Evolutionary conservation across 768 basidiomycete species (phyloP), one percentile per base, ranked within the genome.

Genomic region (Roridomyces roridus): DNA sequence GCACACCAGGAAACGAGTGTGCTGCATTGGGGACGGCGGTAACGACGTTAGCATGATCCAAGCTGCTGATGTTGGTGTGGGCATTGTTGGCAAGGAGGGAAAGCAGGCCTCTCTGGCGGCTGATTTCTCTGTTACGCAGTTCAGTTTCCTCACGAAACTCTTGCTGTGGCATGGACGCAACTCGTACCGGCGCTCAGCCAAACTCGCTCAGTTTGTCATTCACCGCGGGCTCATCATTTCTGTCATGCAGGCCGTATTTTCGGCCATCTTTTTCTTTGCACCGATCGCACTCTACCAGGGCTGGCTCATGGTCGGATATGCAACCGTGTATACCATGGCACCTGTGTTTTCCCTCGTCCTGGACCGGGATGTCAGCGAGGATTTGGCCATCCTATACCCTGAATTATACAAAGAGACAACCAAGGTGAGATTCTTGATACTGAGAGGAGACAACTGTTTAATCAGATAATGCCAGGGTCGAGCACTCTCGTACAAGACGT

Each of bases 41-140:
- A 99, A 99, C 71, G 97, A 99, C 70, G 97, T 99, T 60, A 94
- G 92, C 71, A 99, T 99, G 97, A 99, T 99, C 59, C 97, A 98
- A 68, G 97, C 97, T 1, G 97, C 97, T 3, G 94, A 98, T 67
- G 95, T 99, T 55, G 96, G 96, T 47, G 86, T 99, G 28, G 97
- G 97, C 20, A 98, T 99, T 62, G 97, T 98, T 17, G 97, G 97
- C 18, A 98, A 99, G 72, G 97, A 98, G 79, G 97, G 97, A 23
- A 96, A 94, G 70, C 97, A 98, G 73, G 97, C 97, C 0, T 98
- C 96, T 0, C 84, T 99, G n/a, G 96, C 97, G 0, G 97, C 97
- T 2, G 97, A 98, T 73, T 98, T 99, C 68, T 96, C 94, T 4
- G 92, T 99, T 60, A 97, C 89, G 4, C 97, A 99, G 70, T 99